A percentile compares a stretch with the other conserved stretches of the same genome.
phyloP scores from a whole-genome alignment of 331 rosid species.

The Phaseolus coccineus region DNA sequence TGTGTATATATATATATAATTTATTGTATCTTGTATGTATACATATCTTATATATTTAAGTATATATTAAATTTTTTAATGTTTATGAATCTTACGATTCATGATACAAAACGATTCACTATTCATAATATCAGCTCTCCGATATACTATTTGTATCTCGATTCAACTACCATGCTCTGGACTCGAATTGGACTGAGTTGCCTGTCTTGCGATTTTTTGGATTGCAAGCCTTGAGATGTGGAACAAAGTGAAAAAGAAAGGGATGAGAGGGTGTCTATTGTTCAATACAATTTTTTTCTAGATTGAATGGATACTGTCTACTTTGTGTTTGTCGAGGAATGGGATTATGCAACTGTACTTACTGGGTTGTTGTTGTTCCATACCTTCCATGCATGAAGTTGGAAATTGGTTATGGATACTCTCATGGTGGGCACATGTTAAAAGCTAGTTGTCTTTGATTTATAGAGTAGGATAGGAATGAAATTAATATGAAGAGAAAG shows the following conservation, averaged over 20 bases:
- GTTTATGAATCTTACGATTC: too few relatives aligned
- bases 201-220: too few relatives aligned
- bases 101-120: too few relatives aligned
- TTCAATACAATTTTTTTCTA: background rate
- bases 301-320: constrained; percentile 23
- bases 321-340: background rate
- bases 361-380: constrained; percentile 5
- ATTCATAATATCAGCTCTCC: too few relatives aligned
- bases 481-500: constrained; percentile 36
- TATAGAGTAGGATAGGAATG: constrained; percentile 24
- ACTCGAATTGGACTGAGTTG: too few relatives aligned
- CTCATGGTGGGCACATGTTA: constrained; percentile 1
- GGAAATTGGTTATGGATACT: constrained; percentile 21
- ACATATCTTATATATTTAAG: too few relatives aligned
- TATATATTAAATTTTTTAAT: too few relatives aligned
- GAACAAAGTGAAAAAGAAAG: background rate
- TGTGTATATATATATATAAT: too few relatives aligned
- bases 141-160: too few relatives aligned
- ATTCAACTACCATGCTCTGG: background rate
- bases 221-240: background rate
- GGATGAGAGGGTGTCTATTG: background rate
- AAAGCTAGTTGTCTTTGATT: constrained; percentile 7
- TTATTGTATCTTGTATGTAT: too few relatives aligned
- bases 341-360: constrained; percentile 26
- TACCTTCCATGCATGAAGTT: constrained; percentile 37